Evolutionary conservation across 1,139 yeast genomes (phyloP), one percentile per base, ranked within the genome.

Genomic region (Suhomyces kunorum): DNA sequence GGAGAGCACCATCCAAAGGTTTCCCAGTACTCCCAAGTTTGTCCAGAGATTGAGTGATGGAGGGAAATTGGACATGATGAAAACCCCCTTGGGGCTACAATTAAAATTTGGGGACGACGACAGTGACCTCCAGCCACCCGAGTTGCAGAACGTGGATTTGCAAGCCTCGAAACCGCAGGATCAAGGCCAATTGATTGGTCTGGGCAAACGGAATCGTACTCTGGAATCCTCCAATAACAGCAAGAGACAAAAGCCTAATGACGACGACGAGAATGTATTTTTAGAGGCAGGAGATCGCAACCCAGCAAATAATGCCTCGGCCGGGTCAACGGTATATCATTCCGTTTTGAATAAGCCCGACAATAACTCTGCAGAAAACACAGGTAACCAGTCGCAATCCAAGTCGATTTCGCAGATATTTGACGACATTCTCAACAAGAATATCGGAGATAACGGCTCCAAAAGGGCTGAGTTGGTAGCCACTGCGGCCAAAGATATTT

Each of bases 11-110:
- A 59, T 61, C 6, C 78, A 72, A 42, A 54, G 80, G 42, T 76
- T 76, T 45, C 81, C 81, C 1, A 60, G 71, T 35, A 74, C 82
- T 0, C 80, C 80, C 4, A 68, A 68, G 40, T 71, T 68, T 38
- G 33, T 45, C 5, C 49, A 49, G 16, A 29, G 51, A 11, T 42
- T 49, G 29, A 47, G 53, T 16, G 53, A 53, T 16, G 51, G 53
- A 8, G 47, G 42, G 8, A 46, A 38, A 16, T 32, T 38, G 29
- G 51, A 53, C 40, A 48, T 57, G 27, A 48, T 50, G 45, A 55
- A 56, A 35, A 63, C 69, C 1, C 68, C 68, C 5, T 36, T 52
- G 15, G 66, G 63, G 12, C 53, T 61, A 5, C 45, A 60, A 30
- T 39, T 53, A 25, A 49, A 56, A 25, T 55, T 48, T 35, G 56